phyloP scores from a whole-genome alignment of 176 grass and related monocot species.

The Juncus effusus region DNA sequence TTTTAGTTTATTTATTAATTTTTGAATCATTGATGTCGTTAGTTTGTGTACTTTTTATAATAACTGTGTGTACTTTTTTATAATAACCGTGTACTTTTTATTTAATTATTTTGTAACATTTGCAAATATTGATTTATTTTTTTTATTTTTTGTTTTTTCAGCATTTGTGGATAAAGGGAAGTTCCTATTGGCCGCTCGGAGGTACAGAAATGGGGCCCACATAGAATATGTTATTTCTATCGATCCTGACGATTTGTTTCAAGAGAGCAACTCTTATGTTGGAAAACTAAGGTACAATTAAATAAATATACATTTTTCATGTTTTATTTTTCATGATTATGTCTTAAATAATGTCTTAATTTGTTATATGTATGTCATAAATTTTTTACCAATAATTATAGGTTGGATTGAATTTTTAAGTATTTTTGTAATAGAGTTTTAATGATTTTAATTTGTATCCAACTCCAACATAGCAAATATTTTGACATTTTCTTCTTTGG shows the following conservation, averaged over 20 bases:
- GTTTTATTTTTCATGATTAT: conserved; percentile 7
- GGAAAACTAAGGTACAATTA: conserved; percentile 72
- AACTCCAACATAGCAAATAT: no score
- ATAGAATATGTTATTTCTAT: conserved; percentile 87
- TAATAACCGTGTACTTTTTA: background rate
- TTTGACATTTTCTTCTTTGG: no score
- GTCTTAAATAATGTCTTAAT: no score
- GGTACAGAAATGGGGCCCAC: conserved; percentile 64
- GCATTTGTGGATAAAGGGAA: conserved; percentile 78
- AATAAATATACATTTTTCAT: conserved; percentile 1
- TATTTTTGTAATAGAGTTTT: no score
- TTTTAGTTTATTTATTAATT: no score
- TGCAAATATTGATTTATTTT: conserved; percentile 23
- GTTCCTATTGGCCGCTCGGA: conserved; percentile 81
- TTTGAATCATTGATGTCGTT: no score
- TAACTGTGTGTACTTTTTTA: no score
- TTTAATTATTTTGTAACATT: background rate
- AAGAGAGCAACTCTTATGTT: conserved; percentile 77
- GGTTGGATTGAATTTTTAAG: background rate
- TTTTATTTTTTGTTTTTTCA: conserved; percentile 32
- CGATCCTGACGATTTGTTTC: conserved; percentile 73
- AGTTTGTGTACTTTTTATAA: no score
- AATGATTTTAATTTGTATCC: no score
- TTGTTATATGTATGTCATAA: no score
- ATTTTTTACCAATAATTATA: no score